phyloP scores from a whole-genome alignment of 2,329 filamentous ascomycete species.

The Ophiostoma tasmaniense region DNA sequence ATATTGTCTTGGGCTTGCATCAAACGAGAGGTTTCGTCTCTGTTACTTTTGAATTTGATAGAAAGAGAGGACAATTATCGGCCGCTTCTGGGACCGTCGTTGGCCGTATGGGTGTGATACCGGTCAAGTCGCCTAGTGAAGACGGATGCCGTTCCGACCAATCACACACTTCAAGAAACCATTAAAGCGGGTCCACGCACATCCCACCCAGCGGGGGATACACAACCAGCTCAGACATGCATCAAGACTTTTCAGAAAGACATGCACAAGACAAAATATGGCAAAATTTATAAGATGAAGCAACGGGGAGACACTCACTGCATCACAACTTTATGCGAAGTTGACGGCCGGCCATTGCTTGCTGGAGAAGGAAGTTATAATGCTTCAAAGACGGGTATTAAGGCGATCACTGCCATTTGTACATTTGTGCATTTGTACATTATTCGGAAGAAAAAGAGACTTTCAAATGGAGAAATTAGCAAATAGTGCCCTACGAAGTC shows the following conservation, averaged over 20 bases:
- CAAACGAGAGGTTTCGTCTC: too few species aligned
- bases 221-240: constrained; percentile 1
- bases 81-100: not conserved
- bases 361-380: not conserved
- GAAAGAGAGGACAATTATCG: too few species aligned
- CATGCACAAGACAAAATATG: not conserved
- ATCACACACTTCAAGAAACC: not conserved
- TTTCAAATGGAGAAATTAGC: not conserved
- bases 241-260: not conserved
- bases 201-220: not conserved
- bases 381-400: not conserved
- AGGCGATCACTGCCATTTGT: too few species aligned
- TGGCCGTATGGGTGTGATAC: not conserved
- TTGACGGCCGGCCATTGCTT: not conserved
- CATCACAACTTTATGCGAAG: not conserved
- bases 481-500: not conserved
- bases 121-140: not conserved
- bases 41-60: too few species aligned
- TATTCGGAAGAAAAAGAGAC: not conserved
- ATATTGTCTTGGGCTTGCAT: not conserved
- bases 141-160: not conserved
- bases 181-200: not conserved
- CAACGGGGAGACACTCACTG: not conserved
- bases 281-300: not conserved
- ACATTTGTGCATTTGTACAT: too few species aligned